These are phyloP conservation scores for Solanum dulcamara DNA, from an alignment of 257 asterid genomes.

Conservation along the genomic window DNA sequence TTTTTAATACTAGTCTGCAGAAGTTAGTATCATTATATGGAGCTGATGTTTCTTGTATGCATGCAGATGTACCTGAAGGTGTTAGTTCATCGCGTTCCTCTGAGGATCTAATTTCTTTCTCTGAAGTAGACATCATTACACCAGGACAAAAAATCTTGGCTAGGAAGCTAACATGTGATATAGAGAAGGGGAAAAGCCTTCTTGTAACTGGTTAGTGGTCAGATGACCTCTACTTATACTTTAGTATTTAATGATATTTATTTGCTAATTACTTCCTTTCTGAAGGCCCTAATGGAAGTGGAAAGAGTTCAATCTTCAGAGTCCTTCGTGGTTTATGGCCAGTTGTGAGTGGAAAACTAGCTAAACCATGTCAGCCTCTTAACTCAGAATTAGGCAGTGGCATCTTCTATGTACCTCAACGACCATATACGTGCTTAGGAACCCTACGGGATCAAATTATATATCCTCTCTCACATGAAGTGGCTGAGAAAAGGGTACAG, in stretches of 20 bases:
- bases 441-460: conserved; percentile 96
- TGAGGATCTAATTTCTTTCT: conserved; percentile 66
- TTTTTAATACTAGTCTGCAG: neutral
- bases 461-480: conserved; percentile 78
- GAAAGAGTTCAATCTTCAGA: conserved; percentile 95
- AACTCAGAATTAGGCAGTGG: conserved; percentile 41
- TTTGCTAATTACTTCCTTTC: neutral
- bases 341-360: conserved; percentile 67
- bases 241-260: neutral
- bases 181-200: conserved; percentile 79
- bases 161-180: conserved; percentile 61
- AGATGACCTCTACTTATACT: neutral
- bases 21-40: neutral
- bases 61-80: conserved; percentile 33
- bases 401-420: conserved; percentile 89
- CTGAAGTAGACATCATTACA: conserved; percentile 76
- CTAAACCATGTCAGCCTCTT: conserved; percentile 41
- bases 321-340: conserved; percentile 99
- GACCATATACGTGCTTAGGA: conserved; percentile 97
- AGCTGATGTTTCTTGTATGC: conserved; percentile 2
- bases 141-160: conserved; percentile 88
- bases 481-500: conserved; percentile 59
- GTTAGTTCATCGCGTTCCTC: conserved; percentile 25
- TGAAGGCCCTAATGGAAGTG: conserved; percentile 99
- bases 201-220: conserved; percentile 88